Conservation (phyloP, 139 green algal species). For the Chlamydomonas sp. region DNA sequence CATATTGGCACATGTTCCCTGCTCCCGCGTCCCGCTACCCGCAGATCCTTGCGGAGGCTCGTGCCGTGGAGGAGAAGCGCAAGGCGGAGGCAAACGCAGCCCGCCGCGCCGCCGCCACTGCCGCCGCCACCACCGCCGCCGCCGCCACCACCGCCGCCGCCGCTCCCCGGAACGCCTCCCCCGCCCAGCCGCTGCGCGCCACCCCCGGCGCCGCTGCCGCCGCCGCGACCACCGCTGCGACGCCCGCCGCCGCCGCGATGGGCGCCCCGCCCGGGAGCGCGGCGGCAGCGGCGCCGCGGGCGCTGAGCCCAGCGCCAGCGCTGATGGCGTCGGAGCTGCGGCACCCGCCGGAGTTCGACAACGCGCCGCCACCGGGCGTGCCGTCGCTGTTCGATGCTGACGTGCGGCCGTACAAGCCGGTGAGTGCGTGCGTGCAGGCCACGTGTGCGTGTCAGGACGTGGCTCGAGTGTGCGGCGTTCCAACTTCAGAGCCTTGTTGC, state of each 20-base stretch:
- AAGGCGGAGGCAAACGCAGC: slow-evolving; percentile 54
- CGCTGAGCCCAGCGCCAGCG: slow-evolving; percentile 5
- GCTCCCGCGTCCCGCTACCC: background rate
- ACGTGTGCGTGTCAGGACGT: too few relatives aligned
- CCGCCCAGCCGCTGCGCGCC: background rate
- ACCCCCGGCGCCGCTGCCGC: background rate
- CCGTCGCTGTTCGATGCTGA: slow-evolving; percentile 69
- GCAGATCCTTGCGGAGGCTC: slow-evolving; percentile 45
- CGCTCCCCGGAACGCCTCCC: slow-evolving; percentile 9
- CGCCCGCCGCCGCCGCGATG: background rate
- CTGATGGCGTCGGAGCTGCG: slow-evolving; percentile 21
- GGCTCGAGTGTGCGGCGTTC: too few relatives aligned
- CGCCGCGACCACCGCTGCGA: background rate
- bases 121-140: background rate
- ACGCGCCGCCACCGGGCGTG: slow-evolving; percentile 43
- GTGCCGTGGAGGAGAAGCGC: slow-evolving; percentile 64
- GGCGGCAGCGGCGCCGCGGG: background rate
- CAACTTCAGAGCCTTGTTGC: too few relatives aligned
- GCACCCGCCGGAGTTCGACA: slow-evolving; percentile 34
- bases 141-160: slow-evolving; percentile 1
- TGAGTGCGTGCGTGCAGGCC: slow-evolving; percentile 2
- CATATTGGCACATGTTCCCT: background rate
- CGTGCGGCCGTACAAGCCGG: slow-evolving; percentile 50
- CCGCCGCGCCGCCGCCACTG: slow-evolving; percentile 21
- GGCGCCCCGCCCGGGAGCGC: background rate